A percentile compares a stretch with the other conserved stretches of the same genome.
These are phyloP conservation scores for Glonium stellatum DNA, from an alignment of 495 filamentous ascomycete genomes.

Conservation along the genomic window DNA sequence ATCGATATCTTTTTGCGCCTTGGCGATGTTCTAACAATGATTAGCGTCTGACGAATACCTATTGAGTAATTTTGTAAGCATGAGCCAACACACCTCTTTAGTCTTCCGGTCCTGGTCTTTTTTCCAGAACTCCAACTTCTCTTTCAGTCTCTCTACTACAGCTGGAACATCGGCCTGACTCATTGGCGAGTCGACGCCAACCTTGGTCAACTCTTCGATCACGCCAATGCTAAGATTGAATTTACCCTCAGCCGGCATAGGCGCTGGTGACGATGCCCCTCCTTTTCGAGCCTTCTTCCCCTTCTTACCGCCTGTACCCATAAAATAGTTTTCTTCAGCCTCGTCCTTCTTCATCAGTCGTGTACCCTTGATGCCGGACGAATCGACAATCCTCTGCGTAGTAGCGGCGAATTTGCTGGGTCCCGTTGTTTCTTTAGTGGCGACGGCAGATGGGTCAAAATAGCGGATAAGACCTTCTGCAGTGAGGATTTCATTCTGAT, in stretches of 20 bases:
- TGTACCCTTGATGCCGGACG: conserved; percentile 67
- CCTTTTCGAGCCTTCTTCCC: conserved; percentile 87
- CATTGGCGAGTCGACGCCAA: conserved; percentile 82
- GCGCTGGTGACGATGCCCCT: conserved; percentile 36
- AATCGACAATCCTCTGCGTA: conserved; percentile 74
- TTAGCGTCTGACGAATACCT: conserved; percentile 3
- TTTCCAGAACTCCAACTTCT: conserved; percentile 90
- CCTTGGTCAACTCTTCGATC: conserved; percentile 77
- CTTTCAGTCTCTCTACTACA: conserved; percentile 78
- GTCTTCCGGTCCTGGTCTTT: conserved; percentile 83
- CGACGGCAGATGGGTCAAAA: conserved; percentile 71
- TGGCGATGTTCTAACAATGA: conserved; percentile 57
- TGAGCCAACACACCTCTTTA: conserved; percentile 60
- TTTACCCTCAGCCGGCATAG: conserved; percentile 46
- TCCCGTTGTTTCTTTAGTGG: conserved; percentile 56
- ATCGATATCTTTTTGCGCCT: conserved; percentile 61
- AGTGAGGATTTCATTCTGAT: conserved; percentile 80
- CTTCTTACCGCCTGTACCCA: conserved; percentile 73
- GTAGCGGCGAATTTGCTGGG: conserved; percentile 67
- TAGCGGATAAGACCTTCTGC: conserved; percentile 79
- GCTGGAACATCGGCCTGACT: conserved; percentile 70
- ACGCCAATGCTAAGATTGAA: conserved; percentile 85
- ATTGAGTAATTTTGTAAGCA: background rate
- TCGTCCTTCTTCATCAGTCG: conserved; percentile 73
- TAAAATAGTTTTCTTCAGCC: conserved; percentile 80